These are phyloP conservation scores for Schizophyllum commune DNA, from an alignment of 1,284 basidiomycete genomes.

Conservation along the genomic window DNA sequence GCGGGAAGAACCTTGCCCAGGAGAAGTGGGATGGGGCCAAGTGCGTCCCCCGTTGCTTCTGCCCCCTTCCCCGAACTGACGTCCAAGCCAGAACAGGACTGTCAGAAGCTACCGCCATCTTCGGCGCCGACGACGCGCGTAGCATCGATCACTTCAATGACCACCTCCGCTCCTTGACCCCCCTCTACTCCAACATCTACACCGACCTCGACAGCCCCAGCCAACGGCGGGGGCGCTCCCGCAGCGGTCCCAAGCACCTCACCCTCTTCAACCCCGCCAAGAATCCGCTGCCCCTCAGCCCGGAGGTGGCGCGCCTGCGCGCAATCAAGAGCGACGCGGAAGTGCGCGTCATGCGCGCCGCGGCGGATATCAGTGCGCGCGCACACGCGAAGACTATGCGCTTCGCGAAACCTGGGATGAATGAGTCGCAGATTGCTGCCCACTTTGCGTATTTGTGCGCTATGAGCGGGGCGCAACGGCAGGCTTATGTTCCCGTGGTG, in stretches of 20 bases:
- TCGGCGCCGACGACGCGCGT: conserved; percentile 70
- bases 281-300: conserved; percentile 44
- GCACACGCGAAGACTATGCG: conserved; percentile 83
- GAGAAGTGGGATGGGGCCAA: conserved; percentile 93
- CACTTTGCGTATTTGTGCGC: conserved; percentile 87
- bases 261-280: conserved; percentile 22
- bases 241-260: conserved; percentile 37
- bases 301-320: conserved; percentile 56
- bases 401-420: conserved; percentile 62
- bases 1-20: conserved; percentile 64
- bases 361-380: conserved; percentile 69
- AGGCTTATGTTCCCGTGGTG: conserved; percentile 92
- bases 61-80: conserved; percentile 1
- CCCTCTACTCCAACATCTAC: conserved; percentile 29
- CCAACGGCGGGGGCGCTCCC: background rate
- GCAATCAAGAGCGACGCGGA: conserved; percentile 68
- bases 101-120: conserved; percentile 52
- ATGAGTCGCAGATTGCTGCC: conserved; percentile 72
- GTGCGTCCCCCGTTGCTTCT: conserved; percentile 21
- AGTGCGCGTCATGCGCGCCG: conserved; percentile 60
- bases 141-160: conserved; percentile 46
- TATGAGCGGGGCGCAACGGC: conserved; percentile 71
- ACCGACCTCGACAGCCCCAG: conserved; percentile 26
- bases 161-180: conserved; percentile 39
- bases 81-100: conserved; percentile 41